A percentile compares a stretch with the other conserved stretches of the same genome.
Evolutionary conservation across 2,329 filamentous ascomycete genomes (phyloP).

Genomic region (Verticillium nonalfalfae): DNA sequence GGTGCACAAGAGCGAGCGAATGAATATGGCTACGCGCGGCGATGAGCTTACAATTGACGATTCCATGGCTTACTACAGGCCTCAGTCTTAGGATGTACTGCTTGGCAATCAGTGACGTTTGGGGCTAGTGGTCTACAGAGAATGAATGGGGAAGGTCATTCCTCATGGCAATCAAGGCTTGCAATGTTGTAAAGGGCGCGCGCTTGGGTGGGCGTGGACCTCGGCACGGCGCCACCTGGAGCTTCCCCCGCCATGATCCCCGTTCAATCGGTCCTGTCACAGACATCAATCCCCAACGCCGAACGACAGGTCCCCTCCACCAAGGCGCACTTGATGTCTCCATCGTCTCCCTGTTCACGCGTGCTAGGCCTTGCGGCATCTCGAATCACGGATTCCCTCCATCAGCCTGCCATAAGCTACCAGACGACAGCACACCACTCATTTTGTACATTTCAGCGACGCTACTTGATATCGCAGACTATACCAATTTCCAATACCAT

Average conservation of each 20-base stretch:
- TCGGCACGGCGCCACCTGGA: neutral
- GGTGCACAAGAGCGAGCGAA: neutral
- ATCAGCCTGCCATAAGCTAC: neutral
- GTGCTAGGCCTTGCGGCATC: neutral
- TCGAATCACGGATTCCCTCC: neutral
- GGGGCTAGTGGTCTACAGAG: neutral
- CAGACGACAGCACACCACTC: neutral
- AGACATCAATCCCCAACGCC: neutral
- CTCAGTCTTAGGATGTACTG: neutral
- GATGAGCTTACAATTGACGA: neutral
- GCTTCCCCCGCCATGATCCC: neutral
- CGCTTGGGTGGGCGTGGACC: neutral
- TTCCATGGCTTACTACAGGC: neutral
- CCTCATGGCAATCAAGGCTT: neutral
- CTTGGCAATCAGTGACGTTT: neutral
- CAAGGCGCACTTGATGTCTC: neutral
- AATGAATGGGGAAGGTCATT: neutral
- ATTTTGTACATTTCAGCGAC: neutral
- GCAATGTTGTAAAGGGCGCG: neutral
- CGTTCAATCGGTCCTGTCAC: neutral
- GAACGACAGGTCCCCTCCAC: neutral
- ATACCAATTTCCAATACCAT: slow-evolving; percentile 1
- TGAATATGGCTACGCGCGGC: neutral
- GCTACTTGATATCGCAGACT: neutral
- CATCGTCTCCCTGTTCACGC: neutral